phyloP scores from a whole-genome alignment of 371 early-diverging fungal species.

The Racocetra persica region DNA sequence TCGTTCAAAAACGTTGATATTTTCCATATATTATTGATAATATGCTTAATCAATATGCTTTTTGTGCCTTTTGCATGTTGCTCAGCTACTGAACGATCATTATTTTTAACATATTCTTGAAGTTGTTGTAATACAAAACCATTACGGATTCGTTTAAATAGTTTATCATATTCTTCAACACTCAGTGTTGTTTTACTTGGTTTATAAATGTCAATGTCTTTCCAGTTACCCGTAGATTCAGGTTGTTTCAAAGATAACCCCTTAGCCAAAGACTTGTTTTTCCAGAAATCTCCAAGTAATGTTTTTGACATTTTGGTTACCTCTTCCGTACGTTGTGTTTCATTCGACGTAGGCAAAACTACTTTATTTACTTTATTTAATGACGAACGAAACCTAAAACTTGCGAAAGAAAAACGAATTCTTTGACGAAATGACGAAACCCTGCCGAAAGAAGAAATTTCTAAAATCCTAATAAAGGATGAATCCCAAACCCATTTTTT shows the following conservation, averaged over 20 bases:
- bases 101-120: conserved; percentile 18
- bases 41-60: conserved; percentile 4
- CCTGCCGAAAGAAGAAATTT: no score
- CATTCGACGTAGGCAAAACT: no score
- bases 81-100: neutral
- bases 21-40: conserved; percentile 35
- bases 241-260: neutral
- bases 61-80: neutral
- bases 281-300: conserved; percentile 10
- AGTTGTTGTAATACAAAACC: conserved; percentile 27
- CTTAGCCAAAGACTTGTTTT: neutral
- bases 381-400: no score
- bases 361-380: no score
- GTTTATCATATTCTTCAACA: neutral
- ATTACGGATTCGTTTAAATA: conserved; percentile 7
- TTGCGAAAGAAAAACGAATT: no score
- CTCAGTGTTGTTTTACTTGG: neutral
- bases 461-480: no score
- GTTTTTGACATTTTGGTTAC: neutral
- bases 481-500: no score
- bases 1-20: neutral
- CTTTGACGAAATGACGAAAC: no score
- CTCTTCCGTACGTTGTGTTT: no score
- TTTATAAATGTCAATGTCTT: conserved; percentile 17
- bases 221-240: neutral